phyloP scores from a whole-genome alignment of 768 basidiomycete genomes.

The Amylocystis lapponica region DNA sequence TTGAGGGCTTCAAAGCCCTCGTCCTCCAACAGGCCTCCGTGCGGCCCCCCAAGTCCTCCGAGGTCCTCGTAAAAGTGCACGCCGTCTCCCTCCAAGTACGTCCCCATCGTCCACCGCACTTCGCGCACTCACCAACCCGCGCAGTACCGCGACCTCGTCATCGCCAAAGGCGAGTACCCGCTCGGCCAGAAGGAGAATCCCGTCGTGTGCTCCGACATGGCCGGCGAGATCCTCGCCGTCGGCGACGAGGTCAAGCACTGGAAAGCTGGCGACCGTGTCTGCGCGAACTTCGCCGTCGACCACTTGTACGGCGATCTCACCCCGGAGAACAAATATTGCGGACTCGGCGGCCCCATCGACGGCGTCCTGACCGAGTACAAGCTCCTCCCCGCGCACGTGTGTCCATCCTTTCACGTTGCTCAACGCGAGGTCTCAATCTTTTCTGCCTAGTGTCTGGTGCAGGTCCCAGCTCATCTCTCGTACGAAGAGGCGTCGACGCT shows the following conservation, averaged over 20 bases:
- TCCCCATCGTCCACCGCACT: not conserved
- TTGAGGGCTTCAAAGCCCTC: slow-evolving; percentile 19
- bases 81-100: slow-evolving; percentile 47
- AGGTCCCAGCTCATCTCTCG: slow-evolving; percentile 49
- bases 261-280: slow-evolving; percentile 53
- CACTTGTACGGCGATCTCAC: slow-evolving; percentile 42
- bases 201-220: slow-evolving; percentile 41
- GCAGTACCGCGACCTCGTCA: slow-evolving; percentile 42
- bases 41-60: slow-evolving; percentile 33
- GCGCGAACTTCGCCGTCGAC: slow-evolving; percentile 44
- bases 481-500: slow-evolving; percentile 64
- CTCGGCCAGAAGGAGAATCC: slow-evolving; percentile 26
- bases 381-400: slow-evolving; percentile 18
- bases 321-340: slow-evolving; percentile 27
- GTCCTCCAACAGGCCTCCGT: slow-evolving; percentile 21
- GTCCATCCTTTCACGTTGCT: too few species aligned
- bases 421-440: too few species aligned
- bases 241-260: slow-evolving; percentile 36
- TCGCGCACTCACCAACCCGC: not conserved
- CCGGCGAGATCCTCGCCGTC: slow-evolving; percentile 51
- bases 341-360: slow-evolving; percentile 42
- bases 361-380: slow-evolving; percentile 34
- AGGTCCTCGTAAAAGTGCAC: slow-evolving; percentile 52
- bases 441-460: slow-evolving; percentile 41
- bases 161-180: slow-evolving; percentile 36